Conservation (phyloP, 495 filamentous ascomycete species). For the Neurospora intermedia region DNA sequence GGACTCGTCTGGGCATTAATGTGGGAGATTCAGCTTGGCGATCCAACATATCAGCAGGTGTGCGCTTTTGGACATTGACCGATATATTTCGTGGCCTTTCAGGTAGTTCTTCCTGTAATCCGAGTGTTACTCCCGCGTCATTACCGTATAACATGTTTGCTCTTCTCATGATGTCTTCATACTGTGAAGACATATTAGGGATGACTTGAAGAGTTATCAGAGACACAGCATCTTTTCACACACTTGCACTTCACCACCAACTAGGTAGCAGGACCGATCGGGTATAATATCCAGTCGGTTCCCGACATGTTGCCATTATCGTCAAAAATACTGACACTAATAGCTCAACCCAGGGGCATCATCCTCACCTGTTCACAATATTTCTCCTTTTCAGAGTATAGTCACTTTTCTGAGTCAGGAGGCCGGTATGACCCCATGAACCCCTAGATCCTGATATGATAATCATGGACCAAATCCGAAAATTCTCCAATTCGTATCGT, state of each 20-base stretch:
- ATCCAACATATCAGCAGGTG: not conserved
- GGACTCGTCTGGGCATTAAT: not conserved
- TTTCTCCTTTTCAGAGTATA: not conserved
- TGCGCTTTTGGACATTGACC: not conserved
- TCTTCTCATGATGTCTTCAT: not conserved
- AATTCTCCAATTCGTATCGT: not conserved
- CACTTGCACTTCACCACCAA: not conserved
- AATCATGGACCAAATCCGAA: not conserved
- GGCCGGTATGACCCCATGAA: not conserved
- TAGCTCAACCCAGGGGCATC: not conserved
- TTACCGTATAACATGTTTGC: not conserved
- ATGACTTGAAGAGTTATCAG: not conserved
- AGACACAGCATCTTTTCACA: not conserved
- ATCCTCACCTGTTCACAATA: not conserved
- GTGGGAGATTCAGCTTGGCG: not conserved
- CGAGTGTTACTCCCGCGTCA: not conserved
- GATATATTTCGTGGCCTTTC: not conserved
- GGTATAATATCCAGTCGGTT: not conserved
- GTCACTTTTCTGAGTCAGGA: not conserved
- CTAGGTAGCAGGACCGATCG: not conserved
- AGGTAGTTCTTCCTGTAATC: not conserved
- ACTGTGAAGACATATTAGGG: not conserved
- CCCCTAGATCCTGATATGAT: not conserved
- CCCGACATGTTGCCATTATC: not conserved
- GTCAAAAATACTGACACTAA: not conserved